Conservation (phyloP, 306 rosid species). For the Sesbania bispinosa region DNA sequence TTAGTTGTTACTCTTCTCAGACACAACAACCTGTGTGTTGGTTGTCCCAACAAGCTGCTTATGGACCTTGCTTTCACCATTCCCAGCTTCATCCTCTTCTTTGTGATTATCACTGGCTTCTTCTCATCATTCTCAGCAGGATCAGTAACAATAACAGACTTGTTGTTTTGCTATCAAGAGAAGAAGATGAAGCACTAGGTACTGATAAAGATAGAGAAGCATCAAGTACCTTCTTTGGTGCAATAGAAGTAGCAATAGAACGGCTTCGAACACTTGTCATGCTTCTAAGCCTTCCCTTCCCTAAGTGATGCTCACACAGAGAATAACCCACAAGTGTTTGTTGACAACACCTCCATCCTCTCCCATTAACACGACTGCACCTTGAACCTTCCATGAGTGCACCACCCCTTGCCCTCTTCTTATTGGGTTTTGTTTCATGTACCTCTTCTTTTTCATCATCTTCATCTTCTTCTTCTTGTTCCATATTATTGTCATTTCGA, state of each 20-base stretch:
- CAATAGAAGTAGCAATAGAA: slow-evolving; percentile 10
- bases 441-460: neutral
- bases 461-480: neutral
- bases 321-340: slow-evolving; percentile 97
- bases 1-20: slow-evolving; percentile 28
- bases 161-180: neutral
- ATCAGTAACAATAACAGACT: neutral
- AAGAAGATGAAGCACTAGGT: slow-evolving; percentile 3
- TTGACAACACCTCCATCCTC: slow-evolving; percentile 96
- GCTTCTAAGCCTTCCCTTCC: slow-evolving; percentile 87
- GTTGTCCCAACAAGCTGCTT: slow-evolving; percentile 87
- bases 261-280: slow-evolving; percentile 74
- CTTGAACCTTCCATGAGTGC: slow-evolving; percentile 87
- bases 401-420: slow-evolving; percentile 46
- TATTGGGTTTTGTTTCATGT: neutral
- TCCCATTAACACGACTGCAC: slow-evolving; percentile 99
- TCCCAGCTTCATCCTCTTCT: slow-evolving; percentile 62
- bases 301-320: slow-evolving; percentile 94
- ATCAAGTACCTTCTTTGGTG: neutral
- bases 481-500: neutral
- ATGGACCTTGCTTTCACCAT: slow-evolving; percentile 84
- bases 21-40: neutral
- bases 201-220: neutral
- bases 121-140: neutral
- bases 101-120: slow-evolving; percentile 14